Base-by-base conservation (phyloP, 2,329 filamentous ascomycete genomes). In the Sordariomycetes sp. region DNA sequence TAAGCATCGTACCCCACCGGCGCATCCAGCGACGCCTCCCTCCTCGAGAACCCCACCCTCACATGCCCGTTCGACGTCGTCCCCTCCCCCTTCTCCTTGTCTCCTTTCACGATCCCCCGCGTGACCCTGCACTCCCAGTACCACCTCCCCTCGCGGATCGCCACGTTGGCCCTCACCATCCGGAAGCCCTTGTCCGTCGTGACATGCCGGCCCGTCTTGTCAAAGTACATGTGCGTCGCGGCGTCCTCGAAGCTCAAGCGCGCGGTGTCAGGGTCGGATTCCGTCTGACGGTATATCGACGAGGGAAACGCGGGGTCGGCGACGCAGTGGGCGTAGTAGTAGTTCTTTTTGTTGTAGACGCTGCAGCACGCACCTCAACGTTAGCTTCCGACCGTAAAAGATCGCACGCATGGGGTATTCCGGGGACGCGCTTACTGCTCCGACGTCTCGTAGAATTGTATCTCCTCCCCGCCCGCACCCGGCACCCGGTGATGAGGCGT, bases 91-190 rank as follows among this genome's bases (percentile, higher is more conserved):
- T 73, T 69, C 52, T 70, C 70, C 50, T 67, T 64, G 54, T 70
- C 70, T 8, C 28, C 28, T 8, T 32, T 32, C 2, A 81, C 74
- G 50, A 89, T 84, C 39, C 94, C 94, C 62, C 85, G 83, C 10
- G 91, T 85, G 57, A 99, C 83, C 65, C 88, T 91, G 70, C 92
- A 90, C 71, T 99, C 94, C 77, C 90, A 99, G 70, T 95, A 99
- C 76, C 89, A 90, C 35, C 88, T 82, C 1, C 94, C 94, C 70
- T 97, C 89, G 52, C 94, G 79, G 4, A 91, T 88, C 25, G 88
- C 90, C 0, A 97, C 86, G 65, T 99, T 99, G 13, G 89, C 90
- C 45, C 92, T 83, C 2, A 88, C 86, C 77, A 92, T 94, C 59
- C 95, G 82, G 78, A 94, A 96, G 10, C 94, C 91, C 70, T 95